phyloP scores from a whole-genome alignment of 1,284 basidiomycete genomes.

The Ceratobasidium sp. region DNA sequence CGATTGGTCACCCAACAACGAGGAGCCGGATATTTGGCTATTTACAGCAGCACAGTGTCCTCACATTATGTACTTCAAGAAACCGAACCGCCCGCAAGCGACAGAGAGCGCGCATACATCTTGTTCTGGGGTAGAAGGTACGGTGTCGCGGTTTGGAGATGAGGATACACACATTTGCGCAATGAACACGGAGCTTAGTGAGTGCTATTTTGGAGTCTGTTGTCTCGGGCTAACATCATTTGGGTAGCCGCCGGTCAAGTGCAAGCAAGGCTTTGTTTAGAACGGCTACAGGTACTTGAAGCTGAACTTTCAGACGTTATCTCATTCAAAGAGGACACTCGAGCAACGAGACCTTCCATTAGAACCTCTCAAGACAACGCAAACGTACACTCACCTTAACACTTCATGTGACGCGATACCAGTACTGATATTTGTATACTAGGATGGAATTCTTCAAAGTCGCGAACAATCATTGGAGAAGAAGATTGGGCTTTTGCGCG shows the following conservation, averaged over 20 bases:
- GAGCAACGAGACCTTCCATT: not conserved
- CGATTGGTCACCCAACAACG: conserved; percentile 71
- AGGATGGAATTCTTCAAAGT: conserved; percentile 25
- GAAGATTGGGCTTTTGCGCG: conserved; percentile 64
- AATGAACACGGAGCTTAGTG: conserved; percentile 80
- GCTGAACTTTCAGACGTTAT: conserved; percentile 54
- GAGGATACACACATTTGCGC: conserved; percentile 91
- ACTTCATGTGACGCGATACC: not conserved
- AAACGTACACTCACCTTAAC: not conserved
- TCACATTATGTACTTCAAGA: conserved; percentile 85
- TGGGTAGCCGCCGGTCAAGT: conserved; percentile 72
- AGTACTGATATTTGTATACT: not conserved
- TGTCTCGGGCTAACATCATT: not conserved
- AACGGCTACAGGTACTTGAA: conserved; percentile 68
- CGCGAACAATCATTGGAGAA: conserved; percentile 43
- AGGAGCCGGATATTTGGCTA: conserved; percentile 74
- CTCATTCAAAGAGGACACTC: conserved; percentile 32
- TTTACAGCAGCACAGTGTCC: conserved; percentile 83
- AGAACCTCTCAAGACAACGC: conserved; percentile 9
- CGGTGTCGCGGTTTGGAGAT: conserved; percentile 82
- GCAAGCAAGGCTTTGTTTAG: conserved; percentile 75
- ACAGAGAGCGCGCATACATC: conserved; percentile 51
- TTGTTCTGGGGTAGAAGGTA: conserved; percentile 48
- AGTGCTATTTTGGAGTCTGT: conserved; percentile 54
- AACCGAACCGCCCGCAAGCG: conserved; percentile 56